Evolutionary conservation across 2,329 filamentous ascomycete species (phyloP).

Genomic region (Calonectria honghensis): DNA sequence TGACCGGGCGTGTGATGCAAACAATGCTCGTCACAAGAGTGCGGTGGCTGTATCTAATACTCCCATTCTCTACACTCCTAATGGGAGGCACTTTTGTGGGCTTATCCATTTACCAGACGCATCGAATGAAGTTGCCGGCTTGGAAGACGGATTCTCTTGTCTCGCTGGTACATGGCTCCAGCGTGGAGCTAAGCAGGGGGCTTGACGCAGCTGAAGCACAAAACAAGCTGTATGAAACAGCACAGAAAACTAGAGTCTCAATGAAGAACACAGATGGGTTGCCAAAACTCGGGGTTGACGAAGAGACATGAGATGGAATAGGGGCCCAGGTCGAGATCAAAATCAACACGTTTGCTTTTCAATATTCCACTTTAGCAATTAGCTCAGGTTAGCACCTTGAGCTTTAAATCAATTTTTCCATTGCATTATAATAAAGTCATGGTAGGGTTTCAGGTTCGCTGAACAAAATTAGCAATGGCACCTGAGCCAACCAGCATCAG

Average conservation of each 20-base stretch:
- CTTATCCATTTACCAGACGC: neutral
- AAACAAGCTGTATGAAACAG: neutral
- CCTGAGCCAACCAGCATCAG: no score
- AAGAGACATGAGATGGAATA: neutral
- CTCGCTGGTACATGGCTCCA: neutral
- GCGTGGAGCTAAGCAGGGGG: neutral
- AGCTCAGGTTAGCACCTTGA: no score
- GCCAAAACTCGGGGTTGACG: neutral
- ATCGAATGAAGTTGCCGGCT: neutral
- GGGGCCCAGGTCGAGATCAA: no score
- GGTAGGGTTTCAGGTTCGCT: no score
- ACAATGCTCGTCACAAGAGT: conserved; percentile 1
- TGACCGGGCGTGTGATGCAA: neutral
- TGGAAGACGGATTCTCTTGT: conserved; percentile 22
- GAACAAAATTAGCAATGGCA: no score
- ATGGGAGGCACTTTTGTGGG: neutral
- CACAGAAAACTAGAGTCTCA: neutral
- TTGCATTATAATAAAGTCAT: no score
- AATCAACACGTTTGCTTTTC: no score
- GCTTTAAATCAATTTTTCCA: no score
- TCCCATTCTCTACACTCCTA: neutral
- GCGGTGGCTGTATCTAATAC: neutral
- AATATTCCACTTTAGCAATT: no score
- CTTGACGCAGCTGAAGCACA: neutral
- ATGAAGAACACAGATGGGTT: neutral